These are phyloP conservation scores for Tuber indicum DNA, from an alignment of 495 filamentous ascomycete species.

Conservation along the genomic window DNA sequence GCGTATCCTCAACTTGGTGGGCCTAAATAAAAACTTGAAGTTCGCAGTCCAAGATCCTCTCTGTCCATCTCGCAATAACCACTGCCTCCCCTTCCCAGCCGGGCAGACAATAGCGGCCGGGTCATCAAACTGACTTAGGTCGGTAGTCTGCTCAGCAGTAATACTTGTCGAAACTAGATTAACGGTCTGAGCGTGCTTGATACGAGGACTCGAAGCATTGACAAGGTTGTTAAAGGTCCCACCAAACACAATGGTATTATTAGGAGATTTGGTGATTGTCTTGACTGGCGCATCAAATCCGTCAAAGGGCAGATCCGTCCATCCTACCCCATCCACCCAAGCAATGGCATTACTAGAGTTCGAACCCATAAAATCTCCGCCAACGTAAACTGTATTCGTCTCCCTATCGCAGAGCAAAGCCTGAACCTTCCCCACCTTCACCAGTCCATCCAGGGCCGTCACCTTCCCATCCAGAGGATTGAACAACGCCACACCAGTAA, in stretches of 20 bases:
- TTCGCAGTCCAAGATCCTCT: constrained; percentile 78
- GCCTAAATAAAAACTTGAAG: constrained; percentile 73
- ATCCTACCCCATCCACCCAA: constrained; percentile 66
- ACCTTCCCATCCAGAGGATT: constrained; percentile 61
- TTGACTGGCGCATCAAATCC: constrained; percentile 93
- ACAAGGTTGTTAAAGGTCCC: constrained; percentile 88
- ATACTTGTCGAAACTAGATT: constrained; percentile 74
- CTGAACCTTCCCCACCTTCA: constrained; percentile 60
- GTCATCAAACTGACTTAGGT: constrained; percentile 61
- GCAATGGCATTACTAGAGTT: constrained; percentile 78
- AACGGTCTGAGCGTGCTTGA: constrained; percentile 65
- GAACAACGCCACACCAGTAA: constrained; percentile 73
- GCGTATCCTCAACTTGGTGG: constrained; percentile 78
- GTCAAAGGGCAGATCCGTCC: constrained; percentile 80
- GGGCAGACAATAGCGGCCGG: constrained; percentile 81
- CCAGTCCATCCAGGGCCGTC: constrained; percentile 67
- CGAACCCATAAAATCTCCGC: constrained; percentile 70
- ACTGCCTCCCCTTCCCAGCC: constrained; percentile 64
- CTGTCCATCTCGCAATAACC: constrained; percentile 72
- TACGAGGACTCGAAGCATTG: constrained; percentile 59
- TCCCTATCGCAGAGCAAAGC: constrained; percentile 75
- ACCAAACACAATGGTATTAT: constrained; percentile 83
- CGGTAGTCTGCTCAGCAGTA: constrained; percentile 56
- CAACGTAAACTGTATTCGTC: constrained; percentile 81
- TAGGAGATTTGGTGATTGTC: constrained; percentile 69